Base-by-base conservation (phyloP, 805 yeast genomes). In the Ogataea ramenticola region DNA sequence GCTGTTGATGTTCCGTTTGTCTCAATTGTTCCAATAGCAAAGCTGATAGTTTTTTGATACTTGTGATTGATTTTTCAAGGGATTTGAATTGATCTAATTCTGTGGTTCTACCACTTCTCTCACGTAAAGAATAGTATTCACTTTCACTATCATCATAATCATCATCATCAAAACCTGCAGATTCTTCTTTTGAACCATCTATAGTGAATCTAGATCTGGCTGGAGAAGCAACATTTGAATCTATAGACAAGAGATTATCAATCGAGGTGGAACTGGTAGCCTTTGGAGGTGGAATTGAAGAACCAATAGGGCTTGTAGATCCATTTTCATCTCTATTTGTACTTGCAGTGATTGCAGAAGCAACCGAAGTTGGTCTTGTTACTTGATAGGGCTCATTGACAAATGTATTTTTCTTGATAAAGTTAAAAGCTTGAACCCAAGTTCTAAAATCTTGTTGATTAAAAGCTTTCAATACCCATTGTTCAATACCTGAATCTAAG, bases 401-500 rank as follows among this genome's bases (percentile, higher is more conserved):
- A n/a, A 29, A 41, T 11, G 19, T 46, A 41, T 53, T 54, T 35
- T 52, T 64, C 58, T 60, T 77, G 42, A 76, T 64, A 19, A 64
- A 63, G 53, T 87, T 82, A 50, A 90, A 75, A 2, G 96, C 95
- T 42, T 79, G 73, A 14, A 84, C 76, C 99, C 99, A 93, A 6
- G 76, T 70, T 31, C 79, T 74, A 74, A 88, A 93, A 50, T 85
- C 90, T 7, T 72, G 68, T 11, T 64, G 62, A 45, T 71, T 78
- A 39, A 71, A 65, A 0, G 97, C 86, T 54, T 85, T 86, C 47
- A 91, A 68, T 33, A 79, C 80, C 98, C 98, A 91, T 10, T 86
- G 80, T 60, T 91, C 98, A 79, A 91, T 81, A 2, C 98, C 98
- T 0, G 97, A 88, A 60, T 93, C 97, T 46, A 93, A 75, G 39